Base-by-base conservation (phyloP, 306 rosid genomes). In the Dalbergia cultrata region DNA sequence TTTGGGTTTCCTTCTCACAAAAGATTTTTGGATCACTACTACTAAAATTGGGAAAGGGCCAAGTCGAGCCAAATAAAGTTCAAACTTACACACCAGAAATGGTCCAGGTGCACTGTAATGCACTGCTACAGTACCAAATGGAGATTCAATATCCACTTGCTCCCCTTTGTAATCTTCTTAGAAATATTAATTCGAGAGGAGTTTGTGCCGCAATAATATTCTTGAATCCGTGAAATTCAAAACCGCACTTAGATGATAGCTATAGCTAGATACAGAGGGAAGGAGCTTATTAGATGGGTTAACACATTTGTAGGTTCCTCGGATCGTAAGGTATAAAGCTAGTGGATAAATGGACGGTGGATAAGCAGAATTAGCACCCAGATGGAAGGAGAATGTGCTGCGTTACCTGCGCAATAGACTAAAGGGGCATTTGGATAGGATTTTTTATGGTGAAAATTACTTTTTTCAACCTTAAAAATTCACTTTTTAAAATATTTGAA, bases 221-320 rank as follows among this genome's bases (percentile, higher is more conserved):
- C 86, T 80, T 84, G 79, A 61, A 43, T 59, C 41, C 56, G 22
- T 22, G 43, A 71, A 64, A 35, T 73, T 80, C 50, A 61, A 75
- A 70, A 62, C 39, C 78, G 80, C 94, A 89, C 90, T 86, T 73
- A 44, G 50, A 44, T 43, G 14, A 84, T 76, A 67, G 14, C 50
- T 71, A 57, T 67, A 70, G 53, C 43, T 59, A 35, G 54, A 72
- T n/a, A 50, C 5, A 13, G 1, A 26, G 31, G 8, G 63, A 39
- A 22, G 21, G 4, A 33, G 58, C 76, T 82, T 80, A 91, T 88
- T 85, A 56, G 84, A 89, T 85, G 87, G 91, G 91, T 87, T 13
- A 4, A 85, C 87, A 87, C 97, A 91, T 88, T 88, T 56, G 39
- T 53, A 60, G 75, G 54, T 26, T 67, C 67, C 18, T 67, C 67